Evolutionary conservation across 1,284 basidiomycete genomes (phyloP), one percentile per base, ranked within the genome.

Genomic region (Hemileia vastatrix): DNA sequence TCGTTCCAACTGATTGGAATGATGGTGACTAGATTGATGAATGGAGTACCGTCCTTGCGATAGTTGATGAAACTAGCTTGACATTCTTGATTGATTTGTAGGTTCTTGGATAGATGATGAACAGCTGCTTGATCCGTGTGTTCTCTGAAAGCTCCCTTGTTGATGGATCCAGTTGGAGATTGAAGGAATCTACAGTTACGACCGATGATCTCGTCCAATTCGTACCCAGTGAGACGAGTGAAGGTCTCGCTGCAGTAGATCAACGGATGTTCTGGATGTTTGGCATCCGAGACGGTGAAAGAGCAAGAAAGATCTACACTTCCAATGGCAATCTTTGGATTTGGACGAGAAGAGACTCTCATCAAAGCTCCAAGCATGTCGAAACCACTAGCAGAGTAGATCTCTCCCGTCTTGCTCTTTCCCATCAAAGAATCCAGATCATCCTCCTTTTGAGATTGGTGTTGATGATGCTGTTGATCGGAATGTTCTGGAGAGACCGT

Each of bases 21-120:
- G n/a, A 75, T 67, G 6, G 76, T 76, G 63, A 78, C 76, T 53
- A 78, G 68, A 63, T 78, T 78, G 72, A 78, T 77, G 70, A 96
- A 96, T 0, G 90, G 83, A n/a, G 81, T 78, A 3, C 90, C 90
- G 64, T 86, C 84, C 74, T 90, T 90, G 56, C 84, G 82, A 72
- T 92, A 95, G 76, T 96, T 96, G 77, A 93, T 82, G 60, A 97
- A 79, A 60, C 81, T 85, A 1, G 85, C 85, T 78, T 96, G 93
- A 67, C 86, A 90, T 77, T 95, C 91, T 75, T 90, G 90, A 68
- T 85, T 84, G 0, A 82, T 83, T 15, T 78, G 76, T 9, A 90
- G 80, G 57, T 81, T 80, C 68, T 85, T 84, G 65, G 82, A 81
- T 70, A 95, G 78, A 64, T 83, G 80, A 48, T 80, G 77, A 6